phyloP scores from a whole-genome alignment of 805 yeast species.

The Blastobotrys peoriensis region DNA sequence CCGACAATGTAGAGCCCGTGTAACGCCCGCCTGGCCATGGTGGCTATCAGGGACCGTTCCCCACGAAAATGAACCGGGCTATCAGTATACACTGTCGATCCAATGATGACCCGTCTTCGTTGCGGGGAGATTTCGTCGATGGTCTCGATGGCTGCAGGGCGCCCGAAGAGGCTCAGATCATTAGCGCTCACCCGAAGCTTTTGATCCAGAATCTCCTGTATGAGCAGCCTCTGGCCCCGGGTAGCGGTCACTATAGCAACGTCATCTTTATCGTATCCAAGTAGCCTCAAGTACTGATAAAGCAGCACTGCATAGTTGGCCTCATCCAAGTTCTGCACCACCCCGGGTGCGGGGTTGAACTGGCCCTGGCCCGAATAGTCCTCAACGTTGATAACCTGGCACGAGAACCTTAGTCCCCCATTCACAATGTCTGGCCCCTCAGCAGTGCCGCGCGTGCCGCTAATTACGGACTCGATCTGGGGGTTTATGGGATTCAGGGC shows the following conservation, averaged over 20 bases:
- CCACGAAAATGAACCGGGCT: constrained; percentile 23
- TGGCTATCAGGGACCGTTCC: background rate
- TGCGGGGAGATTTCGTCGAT: constrained; percentile 29
- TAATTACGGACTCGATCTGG: constrained; percentile 12
- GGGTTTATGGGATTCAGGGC: constrained; percentile 3
- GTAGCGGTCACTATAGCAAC: constrained; percentile 40
- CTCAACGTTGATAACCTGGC: constrained; percentile 32
- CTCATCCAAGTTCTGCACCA: constrained; percentile 39
- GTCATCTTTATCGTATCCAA: constrained; percentile 36
- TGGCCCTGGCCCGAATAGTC: constrained; percentile 26
- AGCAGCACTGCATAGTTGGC: constrained; percentile 44
- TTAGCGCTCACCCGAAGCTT: constrained; percentile 21
- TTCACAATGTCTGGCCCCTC: constrained; percentile 18
- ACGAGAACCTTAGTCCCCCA: constrained; percentile 33
- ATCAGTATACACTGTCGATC: constrained; percentile 34
- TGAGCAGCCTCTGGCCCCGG: constrained; percentile 36
- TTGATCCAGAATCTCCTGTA: constrained; percentile 37
- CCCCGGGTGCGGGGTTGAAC: background rate
- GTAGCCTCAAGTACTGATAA: constrained; percentile 40
- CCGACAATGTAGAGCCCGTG: constrained; percentile 34
- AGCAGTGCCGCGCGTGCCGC: background rate
- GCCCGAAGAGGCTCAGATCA: constrained; percentile 24
- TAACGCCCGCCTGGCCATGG: constrained; percentile 20
- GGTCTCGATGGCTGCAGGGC: constrained; percentile 26
- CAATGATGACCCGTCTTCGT: constrained; percentile 30